Conservation (phyloP, 2,329 filamentous ascomycete genomes). For the Trichoderma aggressivum region DNA sequence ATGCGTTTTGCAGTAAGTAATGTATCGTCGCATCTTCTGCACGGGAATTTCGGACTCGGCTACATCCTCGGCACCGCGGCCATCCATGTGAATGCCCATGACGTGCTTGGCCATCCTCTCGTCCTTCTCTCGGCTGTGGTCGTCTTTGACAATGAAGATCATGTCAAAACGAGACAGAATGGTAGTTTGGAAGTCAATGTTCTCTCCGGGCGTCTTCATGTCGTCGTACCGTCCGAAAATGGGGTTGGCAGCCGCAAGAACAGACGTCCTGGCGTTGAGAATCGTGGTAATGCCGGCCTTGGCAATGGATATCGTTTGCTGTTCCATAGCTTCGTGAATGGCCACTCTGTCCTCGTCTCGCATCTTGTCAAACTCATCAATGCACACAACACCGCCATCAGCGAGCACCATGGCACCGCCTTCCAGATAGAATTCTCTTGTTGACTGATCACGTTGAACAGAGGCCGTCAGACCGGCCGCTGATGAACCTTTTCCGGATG, state of each 20-base stretch:
- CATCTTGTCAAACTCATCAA: conserved; percentile 99
- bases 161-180: conserved; percentile 98
- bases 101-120: conserved; percentile 95
- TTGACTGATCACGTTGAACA: conserved; percentile 87
- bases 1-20: conserved; percentile 94
- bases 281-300: conserved; percentile 99
- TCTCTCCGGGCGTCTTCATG: conserved; percentile 94
- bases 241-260: conserved; percentile 92
- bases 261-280: conserved; percentile 90
- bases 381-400: conserved; percentile 94
- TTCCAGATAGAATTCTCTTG: conserved; percentile 95
- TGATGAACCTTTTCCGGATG: conserved; percentile 95
- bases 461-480: conserved; percentile 96
- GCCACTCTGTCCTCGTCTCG: conserved; percentile 95
- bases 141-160: conserved; percentile 98
- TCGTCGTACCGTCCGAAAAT: conserved; percentile 98
- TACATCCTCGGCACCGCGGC: conserved; percentile 75
- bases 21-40: conserved; percentile 95
- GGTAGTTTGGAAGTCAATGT: conserved; percentile 98
- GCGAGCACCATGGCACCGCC: conserved; percentile 98
- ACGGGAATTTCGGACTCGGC: conserved; percentile 85
- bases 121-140: conserved; percentile 85
- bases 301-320: conserved; percentile 98
- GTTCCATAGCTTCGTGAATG: conserved; percentile 99
- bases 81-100: conserved; percentile 95